Evolutionary conservation across 805 yeast genomes (phyloP).

Genomic region (Brettanomyces anomalus): DNA sequence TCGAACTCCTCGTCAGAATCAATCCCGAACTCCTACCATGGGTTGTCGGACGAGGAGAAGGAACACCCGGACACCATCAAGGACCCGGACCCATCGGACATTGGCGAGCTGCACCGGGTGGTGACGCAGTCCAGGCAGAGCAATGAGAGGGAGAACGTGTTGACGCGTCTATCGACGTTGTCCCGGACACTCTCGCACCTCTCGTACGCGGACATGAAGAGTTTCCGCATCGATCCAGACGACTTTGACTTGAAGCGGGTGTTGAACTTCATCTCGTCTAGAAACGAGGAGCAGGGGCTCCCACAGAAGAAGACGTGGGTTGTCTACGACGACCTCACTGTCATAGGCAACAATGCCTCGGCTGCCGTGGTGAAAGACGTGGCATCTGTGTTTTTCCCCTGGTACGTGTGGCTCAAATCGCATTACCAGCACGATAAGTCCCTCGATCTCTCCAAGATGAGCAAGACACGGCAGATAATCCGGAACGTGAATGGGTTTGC

Average conservation of each 20-base stretch:
- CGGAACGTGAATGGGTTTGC: conserved; percentile 8
- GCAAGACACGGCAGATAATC: conserved; percentile 5
- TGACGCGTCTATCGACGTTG: conserved; percentile 12
- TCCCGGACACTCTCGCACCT: conserved; percentile 12
- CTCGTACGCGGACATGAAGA: conserved; percentile 13
- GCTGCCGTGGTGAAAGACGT: conserved; percentile 37
- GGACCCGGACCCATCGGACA: neutral
- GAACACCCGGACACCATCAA: neutral
- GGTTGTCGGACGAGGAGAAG: neutral
- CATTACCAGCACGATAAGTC: conserved; percentile 2
- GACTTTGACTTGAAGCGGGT: conserved; percentile 33
- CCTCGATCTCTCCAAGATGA: conserved; percentile 6
- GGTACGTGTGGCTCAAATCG: conserved; percentile 10
- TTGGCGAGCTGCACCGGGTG: conserved; percentile 4
- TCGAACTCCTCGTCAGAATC: too few relatives aligned
- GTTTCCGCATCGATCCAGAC: conserved; percentile 11
- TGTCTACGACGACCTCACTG: conserved; percentile 30
- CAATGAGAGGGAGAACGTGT: conserved; percentile 11
- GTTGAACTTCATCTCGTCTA: conserved; percentile 28
- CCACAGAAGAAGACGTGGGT: conserved; percentile 33
- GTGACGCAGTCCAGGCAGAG: conserved; percentile 7
- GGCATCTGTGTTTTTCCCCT: conserved; percentile 30
- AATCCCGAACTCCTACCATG: neutral
- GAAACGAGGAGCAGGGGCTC: conserved; percentile 36
- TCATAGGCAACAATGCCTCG: conserved; percentile 39